Evolutionary conservation across 129 eudicot species (phyloP).

Genomic region (Lactuca saligna): DNA sequence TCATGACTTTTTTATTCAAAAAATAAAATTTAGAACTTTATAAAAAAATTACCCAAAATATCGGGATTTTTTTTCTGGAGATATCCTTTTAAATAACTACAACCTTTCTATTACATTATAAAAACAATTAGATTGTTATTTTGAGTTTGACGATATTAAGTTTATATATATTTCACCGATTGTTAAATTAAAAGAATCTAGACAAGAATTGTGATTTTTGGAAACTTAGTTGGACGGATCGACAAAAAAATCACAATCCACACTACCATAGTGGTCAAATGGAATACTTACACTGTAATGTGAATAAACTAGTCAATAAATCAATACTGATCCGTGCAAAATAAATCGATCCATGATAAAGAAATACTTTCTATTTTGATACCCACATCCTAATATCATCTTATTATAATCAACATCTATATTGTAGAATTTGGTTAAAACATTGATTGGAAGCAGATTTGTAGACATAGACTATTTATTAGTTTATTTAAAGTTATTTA

Average conservation of each 20-base stretch:
- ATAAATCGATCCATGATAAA: neutral
- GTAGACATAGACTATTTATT: too few species aligned
- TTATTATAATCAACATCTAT: conserved; percentile 4
- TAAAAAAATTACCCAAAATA: too few species aligned
- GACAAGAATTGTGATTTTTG: neutral
- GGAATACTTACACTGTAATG: neutral
- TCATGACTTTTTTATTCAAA: too few species aligned
- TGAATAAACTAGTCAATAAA: neutral
- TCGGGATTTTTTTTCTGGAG: too few species aligned
- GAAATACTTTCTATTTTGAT: neutral
- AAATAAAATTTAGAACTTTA: too few species aligned
- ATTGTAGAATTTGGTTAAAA: too few species aligned
- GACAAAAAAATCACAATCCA: neutral
- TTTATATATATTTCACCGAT: neutral
- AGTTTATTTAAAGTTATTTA: too few species aligned
- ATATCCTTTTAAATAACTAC: too few species aligned
- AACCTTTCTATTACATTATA: too few species aligned
- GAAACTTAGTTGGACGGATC: neutral
- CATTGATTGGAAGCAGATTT: too few species aligned
- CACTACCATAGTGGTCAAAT: neutral
- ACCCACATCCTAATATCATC: neutral
- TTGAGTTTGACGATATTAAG: neutral
- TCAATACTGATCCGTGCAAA: neutral
- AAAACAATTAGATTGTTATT: neutral
- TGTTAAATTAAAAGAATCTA: neutral